These are phyloP conservation scores for Trichoderma harzianum DNA, from an alignment of 2,329 filamentous ascomycete genomes.

Conservation along the genomic window DNA sequence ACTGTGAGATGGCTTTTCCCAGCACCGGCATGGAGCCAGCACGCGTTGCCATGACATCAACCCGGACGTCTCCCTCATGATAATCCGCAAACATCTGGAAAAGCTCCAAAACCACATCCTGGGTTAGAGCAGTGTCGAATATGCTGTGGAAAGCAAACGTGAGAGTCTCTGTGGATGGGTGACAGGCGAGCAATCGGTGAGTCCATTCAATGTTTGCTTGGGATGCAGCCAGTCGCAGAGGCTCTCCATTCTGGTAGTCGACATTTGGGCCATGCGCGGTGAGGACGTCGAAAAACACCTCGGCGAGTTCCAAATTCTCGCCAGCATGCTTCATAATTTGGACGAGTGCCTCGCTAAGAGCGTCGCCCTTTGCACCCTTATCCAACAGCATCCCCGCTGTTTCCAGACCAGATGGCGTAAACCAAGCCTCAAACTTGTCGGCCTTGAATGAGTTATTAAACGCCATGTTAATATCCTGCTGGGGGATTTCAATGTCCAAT, in stretches of 20 bases:
- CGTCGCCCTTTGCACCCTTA: conserved; percentile 46
- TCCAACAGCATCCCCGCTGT: conserved; percentile 47
- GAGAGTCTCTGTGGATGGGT: conserved; percentile 49
- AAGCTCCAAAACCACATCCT: conserved; percentile 49
- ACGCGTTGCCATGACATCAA: conserved; percentile 49
- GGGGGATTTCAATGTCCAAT: conserved; percentile 39
- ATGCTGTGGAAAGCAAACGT: conserved; percentile 54
- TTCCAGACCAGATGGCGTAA: conserved; percentile 44
- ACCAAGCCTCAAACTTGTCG: conserved; percentile 42
- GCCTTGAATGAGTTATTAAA: conserved; percentile 46
- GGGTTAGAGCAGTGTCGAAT: conserved; percentile 48
- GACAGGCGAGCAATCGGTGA: conserved; percentile 46
- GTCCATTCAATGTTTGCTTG: conserved; percentile 50
- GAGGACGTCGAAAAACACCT: conserved; percentile 43
- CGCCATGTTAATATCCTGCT: conserved; percentile 42
- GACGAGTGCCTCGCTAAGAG: conserved; percentile 44
- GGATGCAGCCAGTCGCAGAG: conserved; percentile 52
- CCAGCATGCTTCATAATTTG: conserved; percentile 44
- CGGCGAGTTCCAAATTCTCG: conserved; percentile 37
- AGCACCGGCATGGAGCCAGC: conserved; percentile 46
- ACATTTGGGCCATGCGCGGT: conserved; percentile 42
- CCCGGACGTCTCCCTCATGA: conserved; percentile 42
- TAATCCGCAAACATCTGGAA: conserved; percentile 52
- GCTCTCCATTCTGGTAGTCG: conserved; percentile 51
- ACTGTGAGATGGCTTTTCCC: conserved; percentile 51